Conservation (phyloP, 2,329 filamentous ascomycete species). For the Elsinoe ampelina region DNA sequence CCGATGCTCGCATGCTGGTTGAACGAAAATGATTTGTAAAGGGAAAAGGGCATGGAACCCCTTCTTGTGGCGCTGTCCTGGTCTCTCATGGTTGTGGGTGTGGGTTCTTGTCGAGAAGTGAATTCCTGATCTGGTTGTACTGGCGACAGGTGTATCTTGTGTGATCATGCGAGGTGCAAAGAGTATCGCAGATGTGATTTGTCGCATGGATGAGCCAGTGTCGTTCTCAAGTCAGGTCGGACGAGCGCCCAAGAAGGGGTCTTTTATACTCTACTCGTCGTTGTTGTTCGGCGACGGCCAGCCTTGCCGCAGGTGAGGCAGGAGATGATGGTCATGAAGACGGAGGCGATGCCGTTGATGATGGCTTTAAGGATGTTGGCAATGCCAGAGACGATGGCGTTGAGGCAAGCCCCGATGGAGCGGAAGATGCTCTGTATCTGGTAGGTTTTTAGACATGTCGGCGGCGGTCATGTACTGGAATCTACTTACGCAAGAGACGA, state of each 20-base stretch:
- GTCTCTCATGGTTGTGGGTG: neutral
- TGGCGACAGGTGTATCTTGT: no score
- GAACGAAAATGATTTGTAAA: neutral
- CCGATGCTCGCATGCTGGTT: neutral
- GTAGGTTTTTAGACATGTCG: slow-evolving; percentile 19
- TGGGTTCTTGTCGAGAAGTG: neutral
- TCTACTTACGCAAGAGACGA: slow-evolving; percentile 68
- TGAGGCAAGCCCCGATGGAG: slow-evolving; percentile 38
- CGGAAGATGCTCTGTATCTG: slow-evolving; percentile 37
- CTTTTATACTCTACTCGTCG: slow-evolving; percentile 29
- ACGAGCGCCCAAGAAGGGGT: slow-evolving; percentile 12
- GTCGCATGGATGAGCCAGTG: neutral
- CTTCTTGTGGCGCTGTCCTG: neutral
- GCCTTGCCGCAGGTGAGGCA: slow-evolving; percentile 41
- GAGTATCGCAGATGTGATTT: neutral
- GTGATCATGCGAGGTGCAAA: neutral
- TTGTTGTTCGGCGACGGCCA: slow-evolving; percentile 30
- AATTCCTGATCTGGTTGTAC: neutral
- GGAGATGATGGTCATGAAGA: slow-evolving; percentile 41
- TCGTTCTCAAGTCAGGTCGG: neutral
- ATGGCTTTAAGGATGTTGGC: slow-evolving; percentile 36
- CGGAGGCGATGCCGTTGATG: slow-evolving; percentile 40
- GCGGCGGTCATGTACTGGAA: neutral
- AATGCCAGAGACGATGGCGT: slow-evolving; percentile 40
- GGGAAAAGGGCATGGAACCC: neutral